Percentiles rank a stretch among this genome's conserved stretches.
phyloP scores from a whole-genome alignment of 306 rosid genomes.

The Acacia crassicarpa region DNA sequence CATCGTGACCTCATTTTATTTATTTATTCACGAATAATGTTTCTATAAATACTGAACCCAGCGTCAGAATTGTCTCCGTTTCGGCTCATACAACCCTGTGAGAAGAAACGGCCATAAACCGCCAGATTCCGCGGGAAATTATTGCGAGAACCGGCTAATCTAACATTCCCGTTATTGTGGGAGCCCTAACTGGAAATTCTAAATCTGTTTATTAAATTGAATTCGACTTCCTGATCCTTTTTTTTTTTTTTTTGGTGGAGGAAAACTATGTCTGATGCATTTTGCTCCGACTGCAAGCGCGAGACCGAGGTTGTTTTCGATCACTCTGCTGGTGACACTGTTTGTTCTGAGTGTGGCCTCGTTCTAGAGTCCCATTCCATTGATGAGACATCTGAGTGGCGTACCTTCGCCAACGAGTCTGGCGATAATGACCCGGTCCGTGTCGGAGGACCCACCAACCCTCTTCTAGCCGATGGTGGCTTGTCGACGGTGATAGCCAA shows the following conservation, averaged over 20 bases:
- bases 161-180: background rate
- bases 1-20: background rate
- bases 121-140: background rate
- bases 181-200: background rate
- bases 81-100: background rate
- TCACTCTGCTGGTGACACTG: constrained; percentile 93
- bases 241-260: background rate
- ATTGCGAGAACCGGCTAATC: background rate
- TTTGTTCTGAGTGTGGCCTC: constrained; percentile 93
- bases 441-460: constrained; percentile 89
- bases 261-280: constrained; percentile 77
- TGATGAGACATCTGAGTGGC: constrained; percentile 95
- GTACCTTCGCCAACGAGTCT: constrained; percentile 88
- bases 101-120: background rate
- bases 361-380: constrained; percentile 95
- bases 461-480: constrained; percentile 82
- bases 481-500: constrained; percentile 88
- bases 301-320: constrained; percentile 95
- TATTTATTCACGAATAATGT: background rate
- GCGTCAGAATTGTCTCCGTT: background rate
- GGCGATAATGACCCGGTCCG: constrained; percentile 90
- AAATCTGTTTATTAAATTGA: background rate
- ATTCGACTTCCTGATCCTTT: background rate
- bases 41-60: constrained; percentile 18
- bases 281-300: constrained; percentile 87